These are phyloP conservation scores for Paraphysoderma sedebokerense DNA, from an alignment of 371 early-diverging fungal species.

Conservation along the genomic window DNA sequence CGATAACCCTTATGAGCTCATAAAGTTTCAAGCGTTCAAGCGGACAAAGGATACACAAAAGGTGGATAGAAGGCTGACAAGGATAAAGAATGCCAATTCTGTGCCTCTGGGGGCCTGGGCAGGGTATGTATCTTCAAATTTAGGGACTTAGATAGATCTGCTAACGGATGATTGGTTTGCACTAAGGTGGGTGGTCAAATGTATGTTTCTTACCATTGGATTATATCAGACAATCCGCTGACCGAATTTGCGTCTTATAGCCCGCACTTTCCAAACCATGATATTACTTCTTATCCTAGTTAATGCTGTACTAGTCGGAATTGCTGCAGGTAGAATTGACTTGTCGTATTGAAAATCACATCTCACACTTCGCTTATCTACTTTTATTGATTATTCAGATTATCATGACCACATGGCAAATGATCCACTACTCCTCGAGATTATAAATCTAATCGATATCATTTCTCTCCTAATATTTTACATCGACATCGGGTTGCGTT, in stretches of 20 bases:
- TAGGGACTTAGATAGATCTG: too few species aligned
- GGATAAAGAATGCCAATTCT: conserved; percentile 1
- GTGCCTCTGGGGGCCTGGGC: conserved; percentile 8
- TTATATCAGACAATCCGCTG: too few species aligned
- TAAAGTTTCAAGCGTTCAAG: conserved; percentile 8
- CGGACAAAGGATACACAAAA: neutral
- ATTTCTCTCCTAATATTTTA: conserved; percentile 9
- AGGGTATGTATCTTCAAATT: conserved; percentile 4
- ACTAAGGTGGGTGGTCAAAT: too few species aligned
- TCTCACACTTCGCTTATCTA: too few species aligned
- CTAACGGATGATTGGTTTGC: too few species aligned
- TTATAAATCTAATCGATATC: conserved; percentile 10
- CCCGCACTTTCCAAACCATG: neutral
- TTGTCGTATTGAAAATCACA: neutral
- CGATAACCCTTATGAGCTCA: conserved; percentile 5
- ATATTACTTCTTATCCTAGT: neutral
- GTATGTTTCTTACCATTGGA: too few species aligned
- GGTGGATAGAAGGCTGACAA: conserved; percentile 5
- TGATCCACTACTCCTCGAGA: conserved; percentile 13
- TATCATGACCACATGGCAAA: too few species aligned
- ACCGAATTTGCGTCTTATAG: too few species aligned
- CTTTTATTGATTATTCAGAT: too few species aligned
- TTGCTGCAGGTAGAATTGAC: conserved; percentile 1
- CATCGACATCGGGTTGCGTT: conserved; percentile 13
- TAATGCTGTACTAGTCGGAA: conserved; percentile 3